phyloP scores from a whole-genome alignment of 192 early-diverging fungal species.

The Entomortierella parvispora region DNA sequence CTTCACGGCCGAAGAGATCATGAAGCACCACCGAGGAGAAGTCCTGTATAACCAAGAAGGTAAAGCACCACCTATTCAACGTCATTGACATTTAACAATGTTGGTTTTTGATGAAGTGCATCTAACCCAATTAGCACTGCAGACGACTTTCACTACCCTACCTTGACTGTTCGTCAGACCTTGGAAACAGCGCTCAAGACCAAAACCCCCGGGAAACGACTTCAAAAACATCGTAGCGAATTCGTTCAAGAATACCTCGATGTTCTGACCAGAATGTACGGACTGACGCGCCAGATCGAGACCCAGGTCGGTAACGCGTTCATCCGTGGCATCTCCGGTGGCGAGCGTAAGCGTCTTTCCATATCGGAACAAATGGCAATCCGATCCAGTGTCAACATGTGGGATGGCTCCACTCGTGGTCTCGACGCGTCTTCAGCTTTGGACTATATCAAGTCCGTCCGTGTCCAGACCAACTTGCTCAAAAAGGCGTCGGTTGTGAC shows the following conservation, averaged over 20 bases:
- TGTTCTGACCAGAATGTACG: conserved; percentile 68
- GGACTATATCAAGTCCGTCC: conserved; percentile 82
- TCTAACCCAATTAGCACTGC: too few species aligned
- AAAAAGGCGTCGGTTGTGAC: conserved; percentile 72
- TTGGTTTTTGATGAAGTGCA: too few species aligned
- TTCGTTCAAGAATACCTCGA: conserved; percentile 65
- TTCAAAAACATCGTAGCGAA: conserved; percentile 57
- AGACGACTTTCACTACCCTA: conserved; percentile 83
- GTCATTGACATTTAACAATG: too few species aligned
- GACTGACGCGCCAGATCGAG: conserved; percentile 71
- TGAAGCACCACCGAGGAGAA: conserved; percentile 73
- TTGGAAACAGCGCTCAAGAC: conserved; percentile 81
- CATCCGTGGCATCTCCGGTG: conserved; percentile 79
- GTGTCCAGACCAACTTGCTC: conserved; percentile 78
- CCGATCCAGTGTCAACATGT: conserved; percentile 63
- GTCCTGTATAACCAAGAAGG: conserved; percentile 83
- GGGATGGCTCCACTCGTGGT: conserved; percentile 81
- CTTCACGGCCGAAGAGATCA: conserved; percentile 68
- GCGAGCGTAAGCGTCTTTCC: conserved; percentile 81
- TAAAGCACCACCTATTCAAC: conserved; percentile 7
- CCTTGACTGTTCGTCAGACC: conserved; percentile 81
- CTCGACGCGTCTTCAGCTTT: conserved; percentile 86
- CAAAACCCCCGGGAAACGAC: conserved; percentile 72
- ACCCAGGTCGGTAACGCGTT: conserved; percentile 82
- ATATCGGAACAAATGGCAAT: conserved; percentile 82